These are phyloP conservation scores for Colletotrichum gloeosporioides DNA, from an alignment of 2,329 filamentous ascomycete species.

Conservation along the genomic window DNA sequence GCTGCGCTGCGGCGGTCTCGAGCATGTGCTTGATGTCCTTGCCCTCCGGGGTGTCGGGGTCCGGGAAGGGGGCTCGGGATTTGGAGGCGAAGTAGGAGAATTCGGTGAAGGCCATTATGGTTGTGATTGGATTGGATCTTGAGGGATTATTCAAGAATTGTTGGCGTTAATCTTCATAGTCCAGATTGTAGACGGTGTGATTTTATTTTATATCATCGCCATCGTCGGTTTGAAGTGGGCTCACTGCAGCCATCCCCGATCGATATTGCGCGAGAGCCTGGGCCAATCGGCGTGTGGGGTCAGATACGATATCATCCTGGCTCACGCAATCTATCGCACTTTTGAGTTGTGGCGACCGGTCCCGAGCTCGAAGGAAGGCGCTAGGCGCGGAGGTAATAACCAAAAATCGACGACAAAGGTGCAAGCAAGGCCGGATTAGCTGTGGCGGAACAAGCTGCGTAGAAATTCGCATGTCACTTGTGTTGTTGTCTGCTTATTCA, in stretches of 20 bases:
- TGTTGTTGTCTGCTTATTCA: neutral
- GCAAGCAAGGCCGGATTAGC: neutral
- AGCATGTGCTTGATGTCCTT: conserved; percentile 14
- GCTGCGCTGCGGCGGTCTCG: conserved; percentile 24
- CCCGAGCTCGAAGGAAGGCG: neutral
- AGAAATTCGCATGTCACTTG: neutral
- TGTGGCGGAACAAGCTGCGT: neutral
- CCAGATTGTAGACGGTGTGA: neutral
- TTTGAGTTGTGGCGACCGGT: neutral
- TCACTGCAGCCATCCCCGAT: neutral
- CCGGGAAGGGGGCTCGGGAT: conserved; percentile 18
- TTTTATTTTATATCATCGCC: neutral
- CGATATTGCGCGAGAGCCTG: neutral
- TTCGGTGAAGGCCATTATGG: conserved; percentile 24
- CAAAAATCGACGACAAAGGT: neutral
- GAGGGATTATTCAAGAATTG: too few relatives aligned
- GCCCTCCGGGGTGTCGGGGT: conserved; percentile 19
- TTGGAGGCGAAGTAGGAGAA: conserved; percentile 26
- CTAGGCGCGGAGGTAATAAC: neutral
- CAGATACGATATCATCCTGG: neutral
- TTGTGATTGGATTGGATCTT: neutral
- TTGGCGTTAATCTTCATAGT: neutral
- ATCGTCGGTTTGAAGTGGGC: neutral
- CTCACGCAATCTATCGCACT: neutral
- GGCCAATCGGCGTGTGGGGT: neutral